Conservation (phyloP, 2,329 filamentous ascomycete species). For the Penicillium occitanis region DNA sequence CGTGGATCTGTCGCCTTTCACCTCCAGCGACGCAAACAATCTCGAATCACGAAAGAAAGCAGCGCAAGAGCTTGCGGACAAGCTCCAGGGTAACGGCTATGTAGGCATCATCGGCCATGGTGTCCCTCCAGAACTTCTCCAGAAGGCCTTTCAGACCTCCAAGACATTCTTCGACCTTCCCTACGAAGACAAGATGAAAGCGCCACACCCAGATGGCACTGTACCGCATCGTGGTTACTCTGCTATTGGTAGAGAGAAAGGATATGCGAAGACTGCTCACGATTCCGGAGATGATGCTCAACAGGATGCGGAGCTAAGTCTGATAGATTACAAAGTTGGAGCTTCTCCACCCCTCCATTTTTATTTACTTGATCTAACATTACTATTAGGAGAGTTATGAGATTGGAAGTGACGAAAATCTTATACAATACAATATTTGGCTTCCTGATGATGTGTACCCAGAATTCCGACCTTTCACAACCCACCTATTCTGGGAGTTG, state of each 20-base stretch:
- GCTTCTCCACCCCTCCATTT: background rate
- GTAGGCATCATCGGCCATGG: constrained; percentile 47
- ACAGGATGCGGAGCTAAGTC: constrained; percentile 40
- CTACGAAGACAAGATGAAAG: constrained; percentile 45
- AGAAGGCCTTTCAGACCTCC: constrained; percentile 42
- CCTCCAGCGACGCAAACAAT: constrained; percentile 27
- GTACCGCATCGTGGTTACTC: constrained; percentile 53
- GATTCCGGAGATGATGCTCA: constrained; percentile 41
- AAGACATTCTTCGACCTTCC: constrained; percentile 43
- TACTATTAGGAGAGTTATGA: constrained; percentile 45
- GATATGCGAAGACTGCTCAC: constrained; percentile 42
- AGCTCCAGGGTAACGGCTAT: constrained; percentile 34
- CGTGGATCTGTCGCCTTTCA: constrained; percentile 31
- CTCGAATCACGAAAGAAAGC: constrained; percentile 34
- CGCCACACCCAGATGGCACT: constrained; percentile 47
- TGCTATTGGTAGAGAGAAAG: constrained; percentile 52
- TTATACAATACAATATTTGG: constrained; percentile 50
- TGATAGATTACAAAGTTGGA: constrained; percentile 49
- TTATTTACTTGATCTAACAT: background rate
- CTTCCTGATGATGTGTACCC: constrained; percentile 48
- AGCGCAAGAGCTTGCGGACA: constrained; percentile 34
- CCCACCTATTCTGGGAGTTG: constrained; percentile 43
- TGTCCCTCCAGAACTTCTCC: constrained; percentile 34
- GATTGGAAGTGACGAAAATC: constrained; percentile 47
- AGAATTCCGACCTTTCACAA: constrained; percentile 43